Evolutionary conservation across 768 basidiomycete genomes (phyloP).

Genomic region (Pulveroboletus sp.): DNA sequence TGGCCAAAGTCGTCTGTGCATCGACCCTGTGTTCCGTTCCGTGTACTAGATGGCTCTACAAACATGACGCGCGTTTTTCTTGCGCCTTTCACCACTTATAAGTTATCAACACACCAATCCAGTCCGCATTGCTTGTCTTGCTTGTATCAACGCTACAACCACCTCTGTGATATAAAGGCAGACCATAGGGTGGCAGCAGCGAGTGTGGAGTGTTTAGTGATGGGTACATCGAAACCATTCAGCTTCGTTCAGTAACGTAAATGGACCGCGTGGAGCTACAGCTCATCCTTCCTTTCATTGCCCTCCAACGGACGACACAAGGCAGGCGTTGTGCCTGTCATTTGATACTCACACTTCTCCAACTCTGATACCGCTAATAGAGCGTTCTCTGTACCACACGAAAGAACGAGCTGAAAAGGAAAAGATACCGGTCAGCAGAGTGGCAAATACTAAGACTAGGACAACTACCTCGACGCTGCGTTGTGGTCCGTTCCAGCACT

Average conservation of each 20-base stretch:
- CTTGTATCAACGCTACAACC: too few species aligned
- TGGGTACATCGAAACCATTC: background rate
- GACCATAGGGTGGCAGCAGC: too few species aligned
- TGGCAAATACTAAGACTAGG: background rate
- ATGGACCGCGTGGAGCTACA: conserved; percentile 15
- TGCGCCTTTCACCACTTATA: too few species aligned
- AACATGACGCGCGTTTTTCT: too few species aligned
- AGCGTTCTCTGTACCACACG: conserved; percentile 83
- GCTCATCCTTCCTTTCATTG: conserved; percentile 26
- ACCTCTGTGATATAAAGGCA: too few species aligned
- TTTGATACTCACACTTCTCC: conserved; percentile 94
- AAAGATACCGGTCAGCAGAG: conserved; percentile 1
- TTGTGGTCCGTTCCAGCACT: conserved; percentile 96
- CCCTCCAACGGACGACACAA: conserved; percentile 55
- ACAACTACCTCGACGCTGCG: conserved; percentile 69
- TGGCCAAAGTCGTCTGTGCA: conserved; percentile 16
- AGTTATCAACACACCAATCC: too few species aligned
- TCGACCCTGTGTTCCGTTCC: background rate
- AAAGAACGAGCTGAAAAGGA: conserved; percentile 58
- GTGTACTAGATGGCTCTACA: too few species aligned
- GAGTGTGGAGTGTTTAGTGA: background rate
- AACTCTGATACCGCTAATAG: conserved; percentile 77
- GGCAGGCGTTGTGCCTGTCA: conserved; percentile 81
- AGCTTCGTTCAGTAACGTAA: background rate
- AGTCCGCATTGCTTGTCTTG: too few species aligned